Evolutionary conservation across 1,139 yeast species (phyloP).

Genomic region (Pneumocystis murina): DNA sequence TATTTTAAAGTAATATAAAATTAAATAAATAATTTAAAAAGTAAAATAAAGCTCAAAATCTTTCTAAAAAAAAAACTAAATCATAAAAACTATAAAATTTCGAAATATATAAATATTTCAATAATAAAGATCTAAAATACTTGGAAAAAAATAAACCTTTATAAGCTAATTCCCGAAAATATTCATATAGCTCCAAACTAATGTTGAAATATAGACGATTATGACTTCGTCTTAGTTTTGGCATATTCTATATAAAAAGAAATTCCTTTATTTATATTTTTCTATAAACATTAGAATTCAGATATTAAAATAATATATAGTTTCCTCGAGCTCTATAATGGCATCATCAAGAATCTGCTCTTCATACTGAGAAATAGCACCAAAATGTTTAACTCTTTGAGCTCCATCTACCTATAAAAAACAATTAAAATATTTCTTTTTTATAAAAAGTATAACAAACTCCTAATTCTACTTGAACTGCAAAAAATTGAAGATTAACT

Average conservation of each 20-base stretch:
- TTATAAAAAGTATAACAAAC: conserved; percentile 4
- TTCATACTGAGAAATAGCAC: neutral
- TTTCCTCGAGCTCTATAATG: neutral
- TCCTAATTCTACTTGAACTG: conserved; percentile 75
- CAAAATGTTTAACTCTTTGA: neutral
- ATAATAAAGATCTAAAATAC: too few species aligned
- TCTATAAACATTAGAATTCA: neutral
- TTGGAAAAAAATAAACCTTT: neutral
- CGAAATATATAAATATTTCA: too few species aligned
- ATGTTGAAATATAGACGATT: neutral
- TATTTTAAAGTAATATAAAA: too few species aligned
- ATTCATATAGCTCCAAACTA: neutral
- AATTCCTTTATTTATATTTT: neutral
- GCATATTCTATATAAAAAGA: neutral
- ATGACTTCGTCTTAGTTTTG: neutral
- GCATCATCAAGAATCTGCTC: neutral
- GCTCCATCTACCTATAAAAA: neutral
- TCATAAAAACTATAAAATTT: too few species aligned
- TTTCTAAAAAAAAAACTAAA: too few species aligned
- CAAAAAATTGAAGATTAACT: conserved; percentile 69
- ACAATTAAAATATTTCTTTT: neutral
- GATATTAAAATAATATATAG: neutral
- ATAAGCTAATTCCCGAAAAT: neutral
- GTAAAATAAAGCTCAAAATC: too few species aligned
- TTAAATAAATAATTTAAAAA: too few species aligned